Evolutionary conservation across 1,284 basidiomycete genomes (phyloP).

Genomic region (Cutaneotrichosporon sp.): DNA sequence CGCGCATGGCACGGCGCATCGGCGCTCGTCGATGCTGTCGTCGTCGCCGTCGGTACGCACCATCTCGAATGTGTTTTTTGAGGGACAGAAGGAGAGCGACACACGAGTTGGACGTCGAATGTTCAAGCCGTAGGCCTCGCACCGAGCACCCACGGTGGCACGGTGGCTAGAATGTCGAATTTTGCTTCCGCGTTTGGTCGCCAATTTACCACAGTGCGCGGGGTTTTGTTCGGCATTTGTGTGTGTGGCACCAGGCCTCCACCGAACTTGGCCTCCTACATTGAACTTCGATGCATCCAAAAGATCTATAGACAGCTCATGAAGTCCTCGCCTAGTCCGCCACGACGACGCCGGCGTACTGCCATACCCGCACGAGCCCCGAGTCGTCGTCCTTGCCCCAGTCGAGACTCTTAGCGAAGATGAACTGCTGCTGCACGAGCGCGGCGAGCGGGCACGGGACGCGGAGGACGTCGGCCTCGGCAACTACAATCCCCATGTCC

Average conservation of each 20-base stretch:
- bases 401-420: constrained; percentile 9
- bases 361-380: constrained; percentile 6
- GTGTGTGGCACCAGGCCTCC: too few relatives aligned
- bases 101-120: constrained; percentile 5
- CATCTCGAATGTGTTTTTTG: constrained; percentile 13
- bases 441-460: constrained; percentile 10
- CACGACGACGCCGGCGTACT: background rate
- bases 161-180: background rate
- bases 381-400: constrained; percentile 25
- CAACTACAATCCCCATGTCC: constrained; percentile 20
- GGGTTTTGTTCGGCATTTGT: too few relatives aligned
- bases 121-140: background rate
- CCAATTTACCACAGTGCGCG: too few relatives aligned
- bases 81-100: constrained; percentile 5
- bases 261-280: too few relatives aligned
- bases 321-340: background rate
- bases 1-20: too few relatives aligned
- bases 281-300: too few relatives aligned
- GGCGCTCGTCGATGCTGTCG: background rate
- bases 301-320: too few relatives aligned
- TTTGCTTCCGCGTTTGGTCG: too few relatives aligned
- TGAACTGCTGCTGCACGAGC: constrained; percentile 15
- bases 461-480: constrained; percentile 9
- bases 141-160: background rate
- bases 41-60: constrained; percentile 4